Conservation (phyloP, 2,329 filamentous ascomycete genomes). For the Cytospora schulzeri region DNA sequence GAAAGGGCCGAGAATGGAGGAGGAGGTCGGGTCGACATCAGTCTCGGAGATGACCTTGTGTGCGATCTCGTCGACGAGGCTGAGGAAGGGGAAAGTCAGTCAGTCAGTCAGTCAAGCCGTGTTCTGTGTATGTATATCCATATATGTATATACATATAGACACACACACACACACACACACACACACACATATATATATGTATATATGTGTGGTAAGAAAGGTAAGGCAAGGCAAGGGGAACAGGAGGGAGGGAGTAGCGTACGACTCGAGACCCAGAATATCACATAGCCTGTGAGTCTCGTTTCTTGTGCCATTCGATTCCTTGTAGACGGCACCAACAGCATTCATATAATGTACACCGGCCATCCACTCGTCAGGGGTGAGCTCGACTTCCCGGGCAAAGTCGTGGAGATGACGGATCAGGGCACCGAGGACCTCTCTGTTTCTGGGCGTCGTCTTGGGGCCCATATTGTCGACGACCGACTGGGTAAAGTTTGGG, state of each 20-base stretch:
- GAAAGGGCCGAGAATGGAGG: constrained; percentile 69
- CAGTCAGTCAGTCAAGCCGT: too few species aligned
- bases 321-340: constrained; percentile 60
- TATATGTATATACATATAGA: too few species aligned
- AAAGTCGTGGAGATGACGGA: constrained; percentile 65
- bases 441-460: constrained; percentile 58
- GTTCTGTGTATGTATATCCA: too few species aligned
- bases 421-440: constrained; percentile 56
- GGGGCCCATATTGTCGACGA: constrained; percentile 62
- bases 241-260: neutral
- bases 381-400: constrained; percentile 64
- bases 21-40: constrained; percentile 54
- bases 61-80: constrained; percentile 65
- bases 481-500: constrained; percentile 58
- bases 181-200: too few species aligned
- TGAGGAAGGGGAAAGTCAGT: neutral
- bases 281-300: constrained; percentile 64
- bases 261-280: constrained; percentile 62
- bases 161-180: too few species aligned
- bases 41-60: constrained; percentile 51
- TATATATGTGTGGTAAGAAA: too few species aligned
- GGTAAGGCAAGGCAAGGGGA: neutral
- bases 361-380: constrained; percentile 63
- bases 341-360: constrained; percentile 59
- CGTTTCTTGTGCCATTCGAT: constrained; percentile 52